Evolutionary conservation across 139 green algal species (phyloP).

Genomic region (Diplosphaera chodatii): DNA sequence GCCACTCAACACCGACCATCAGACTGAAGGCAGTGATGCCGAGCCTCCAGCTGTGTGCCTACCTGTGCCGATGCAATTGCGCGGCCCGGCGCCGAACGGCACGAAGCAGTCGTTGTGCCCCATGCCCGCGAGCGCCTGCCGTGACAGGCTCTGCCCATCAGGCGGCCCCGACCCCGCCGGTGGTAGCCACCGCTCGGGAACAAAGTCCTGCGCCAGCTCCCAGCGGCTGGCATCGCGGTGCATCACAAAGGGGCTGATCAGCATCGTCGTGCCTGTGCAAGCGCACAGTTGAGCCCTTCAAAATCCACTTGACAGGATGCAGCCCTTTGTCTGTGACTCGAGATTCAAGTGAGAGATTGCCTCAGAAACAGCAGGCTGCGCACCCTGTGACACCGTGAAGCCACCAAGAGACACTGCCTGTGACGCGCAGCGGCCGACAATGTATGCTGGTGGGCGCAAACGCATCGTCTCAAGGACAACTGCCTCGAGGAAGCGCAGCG

Average conservation of each 20-base stretch:
- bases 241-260: constrained; percentile 75
- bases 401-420: constrained; percentile 21
- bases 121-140: constrained; percentile 29
- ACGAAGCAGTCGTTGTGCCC: constrained; percentile 58
- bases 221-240: constrained; percentile 59
- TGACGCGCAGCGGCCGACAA: constrained; percentile 73
- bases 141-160: background rate
- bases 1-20: no score
- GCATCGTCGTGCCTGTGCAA: constrained; percentile 69
- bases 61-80: constrained; percentile 81
- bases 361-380: no score
- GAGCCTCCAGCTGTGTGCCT: no score
- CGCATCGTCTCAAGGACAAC: constrained; percentile 76
- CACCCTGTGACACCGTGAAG: constrained; percentile 19
- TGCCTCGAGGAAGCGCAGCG: constrained; percentile 49
- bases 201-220: constrained; percentile 37
- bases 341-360: no score
- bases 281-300: no score
- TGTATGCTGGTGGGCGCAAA: constrained; percentile 80
- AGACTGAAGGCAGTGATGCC: no score
- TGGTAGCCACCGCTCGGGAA: constrained; percentile 59
- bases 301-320: no score
- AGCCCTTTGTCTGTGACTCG: no score
- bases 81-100: constrained; percentile 69
- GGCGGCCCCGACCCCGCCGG: constrained; percentile 16